A percentile compares a stretch with the other conserved stretches of the same genome.
Evolutionary conservation across 2,329 filamentous ascomycete species (phyloP).

Genomic region (Hortaea sp.): DNA sequence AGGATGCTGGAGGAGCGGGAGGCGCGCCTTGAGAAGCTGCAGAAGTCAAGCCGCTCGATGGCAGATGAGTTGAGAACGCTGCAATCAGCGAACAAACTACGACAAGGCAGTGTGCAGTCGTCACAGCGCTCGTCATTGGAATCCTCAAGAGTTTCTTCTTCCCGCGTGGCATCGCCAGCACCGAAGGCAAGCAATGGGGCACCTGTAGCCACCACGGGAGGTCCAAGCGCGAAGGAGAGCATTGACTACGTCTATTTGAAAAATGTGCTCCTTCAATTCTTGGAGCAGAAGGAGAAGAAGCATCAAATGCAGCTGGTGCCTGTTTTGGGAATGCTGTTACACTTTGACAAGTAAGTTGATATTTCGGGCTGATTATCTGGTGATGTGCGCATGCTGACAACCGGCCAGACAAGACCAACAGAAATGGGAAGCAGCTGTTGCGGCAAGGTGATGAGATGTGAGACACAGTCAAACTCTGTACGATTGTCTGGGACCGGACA

Average conservation of each 20-base stretch:
- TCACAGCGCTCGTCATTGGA: constrained; percentile 48
- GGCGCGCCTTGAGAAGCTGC: constrained; percentile 66
- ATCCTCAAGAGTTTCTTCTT: constrained; percentile 41
- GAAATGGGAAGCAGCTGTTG: constrained; percentile 71
- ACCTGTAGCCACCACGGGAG: constrained; percentile 17
- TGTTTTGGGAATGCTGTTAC: constrained; percentile 64
- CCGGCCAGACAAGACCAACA: constrained; percentile 59
- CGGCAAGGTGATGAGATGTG: constrained; percentile 6
- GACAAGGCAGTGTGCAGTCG: constrained; percentile 38
- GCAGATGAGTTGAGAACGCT: constrained; percentile 47
- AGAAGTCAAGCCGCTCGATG: constrained; percentile 54
- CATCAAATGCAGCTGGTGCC: constrained; percentile 67
- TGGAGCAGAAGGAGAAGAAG: constrained; percentile 71
- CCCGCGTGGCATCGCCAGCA: constrained; percentile 37
- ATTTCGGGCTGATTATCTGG: background rate
- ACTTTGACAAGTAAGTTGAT: constrained; percentile 60
- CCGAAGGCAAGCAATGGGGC: constrained; percentile 21
- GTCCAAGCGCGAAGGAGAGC: constrained; percentile 6
- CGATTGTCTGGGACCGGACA: no score
- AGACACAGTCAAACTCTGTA: no score
- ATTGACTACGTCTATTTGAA: constrained; percentile 63
- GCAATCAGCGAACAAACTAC: constrained; percentile 27
- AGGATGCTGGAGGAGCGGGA: constrained; percentile 69
- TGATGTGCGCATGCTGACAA: constrained; percentile 14
- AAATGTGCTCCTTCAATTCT: constrained; percentile 70